Conservation (phyloP, 1,284 basidiomycete genomes). For the Acaromyces ingoldii region DNA sequence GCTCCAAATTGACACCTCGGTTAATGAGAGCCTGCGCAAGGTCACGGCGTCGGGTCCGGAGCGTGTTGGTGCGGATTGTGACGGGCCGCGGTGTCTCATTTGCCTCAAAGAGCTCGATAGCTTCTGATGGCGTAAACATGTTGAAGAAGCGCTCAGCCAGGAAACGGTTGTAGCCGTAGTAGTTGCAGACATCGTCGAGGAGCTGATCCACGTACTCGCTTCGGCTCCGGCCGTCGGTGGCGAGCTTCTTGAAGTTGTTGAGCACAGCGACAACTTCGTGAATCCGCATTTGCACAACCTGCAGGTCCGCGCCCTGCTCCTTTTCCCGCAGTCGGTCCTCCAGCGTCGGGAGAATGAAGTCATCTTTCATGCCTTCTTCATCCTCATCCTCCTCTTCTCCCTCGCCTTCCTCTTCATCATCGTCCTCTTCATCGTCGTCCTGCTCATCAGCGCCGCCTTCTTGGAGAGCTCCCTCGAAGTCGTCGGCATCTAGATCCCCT, state of each 20-base stretch:
- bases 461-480: constrained; percentile 6
- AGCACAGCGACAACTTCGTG: constrained; percentile 78
- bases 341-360: constrained; percentile 70
- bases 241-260: constrained; percentile 29
- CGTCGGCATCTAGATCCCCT: constrained; percentile 12
- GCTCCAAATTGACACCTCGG: constrained; percentile 84
- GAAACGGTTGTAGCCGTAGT: constrained; percentile 98
- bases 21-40: constrained; percentile 92
- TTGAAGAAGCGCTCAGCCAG: constrained; percentile 90
- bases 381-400: constrained; percentile 27
- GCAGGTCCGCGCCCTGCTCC: constrained; percentile 59
- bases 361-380: constrained; percentile 21
- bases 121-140: constrained; percentile 84
- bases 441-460: constrained; percentile 59
- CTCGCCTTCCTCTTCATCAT: constrained; percentile 18
- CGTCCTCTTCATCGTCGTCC: constrained; percentile 35
- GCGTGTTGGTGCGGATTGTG: constrained; percentile 95
- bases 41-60: constrained; percentile 86
- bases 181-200: constrained; percentile 62
- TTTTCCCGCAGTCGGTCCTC: constrained; percentile 75
- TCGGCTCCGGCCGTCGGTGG: constrained; percentile 62
- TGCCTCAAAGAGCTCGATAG: constrained; percentile 93
- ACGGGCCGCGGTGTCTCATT: constrained; percentile 95
- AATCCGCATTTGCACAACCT: constrained; percentile 81
- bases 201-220: constrained; percentile 86